Evolutionary conservation across 257 asterid genomes (phyloP), one percentile per base, ranked within the genome.

Genomic region (Solanum dulcamara): DNA sequence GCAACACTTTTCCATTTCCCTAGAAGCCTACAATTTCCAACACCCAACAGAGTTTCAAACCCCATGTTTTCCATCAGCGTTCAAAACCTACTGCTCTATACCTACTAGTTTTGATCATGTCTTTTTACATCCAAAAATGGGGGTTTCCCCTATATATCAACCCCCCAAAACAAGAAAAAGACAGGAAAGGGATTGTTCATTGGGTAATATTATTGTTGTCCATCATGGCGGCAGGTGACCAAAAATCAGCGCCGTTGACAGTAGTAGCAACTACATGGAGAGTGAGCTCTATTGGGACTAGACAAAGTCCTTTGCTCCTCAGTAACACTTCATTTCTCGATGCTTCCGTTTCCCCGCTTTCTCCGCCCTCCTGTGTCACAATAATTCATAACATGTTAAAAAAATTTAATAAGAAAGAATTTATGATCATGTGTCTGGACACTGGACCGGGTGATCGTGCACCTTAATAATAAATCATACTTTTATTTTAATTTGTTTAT

Each of bases 191-290:
- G 46, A 33, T 11, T 20, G 68, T 22, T 75, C 81, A 90, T 83
- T 81, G 89, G 88, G 28, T 77, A n/a, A 46, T 55, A 55, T 22
- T 77, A 77, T 70, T 62, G 26, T 85, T 86, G 88, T 87, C 88
- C 84, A 86, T 86, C 91, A 85, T 87, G 53, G 92, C 90, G 1
- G 91, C 89, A 20, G 97, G 93, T 17, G 98, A 92, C 98, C 98
- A 96, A 51, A 94, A 81, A 89, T 93, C 98, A 30, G 98, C 99
- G 11, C 99, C 99, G 26, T 93, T 96, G 22, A 91, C 85, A 75
- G 87, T 90, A 1, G 92, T 85, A 82, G 89, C 91, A 2, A 94
- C 93, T 64, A 94, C 92, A 28, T 89, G 95, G 35, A 89, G 71
- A 46, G 90, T 91, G 18, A 90, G 88, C 89, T 95, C 97, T 26